A percentile compares a stretch with the other conserved stretches of the same genome.
phyloP scores from a whole-genome alignment of 169 alveolate genomes.

The Plasmodium gallinaceum region DNA sequence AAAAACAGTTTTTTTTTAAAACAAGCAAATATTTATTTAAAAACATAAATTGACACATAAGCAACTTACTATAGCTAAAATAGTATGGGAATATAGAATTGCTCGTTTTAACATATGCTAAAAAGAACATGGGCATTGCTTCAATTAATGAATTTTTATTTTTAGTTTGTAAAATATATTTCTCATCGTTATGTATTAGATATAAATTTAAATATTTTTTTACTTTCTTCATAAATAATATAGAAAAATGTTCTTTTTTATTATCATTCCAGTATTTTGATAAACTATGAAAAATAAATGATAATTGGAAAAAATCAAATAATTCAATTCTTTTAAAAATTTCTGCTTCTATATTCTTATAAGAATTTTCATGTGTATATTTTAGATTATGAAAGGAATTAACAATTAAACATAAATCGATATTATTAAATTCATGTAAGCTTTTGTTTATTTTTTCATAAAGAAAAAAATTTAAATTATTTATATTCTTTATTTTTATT shows the following conservation, averaged over 20 bases:
- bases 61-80: conserved; percentile 18
- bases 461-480: conserved; percentile 26
- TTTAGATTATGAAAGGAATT: conserved; percentile 4
- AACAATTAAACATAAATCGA: conserved; percentile 40
- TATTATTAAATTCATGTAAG: conserved; percentile 34
- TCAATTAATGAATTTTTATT: conserved; percentile 40
- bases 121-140: conserved; percentile 65
- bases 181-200: conserved; percentile 15
- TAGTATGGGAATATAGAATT: conserved; percentile 29
- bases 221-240: conserved; percentile 35
- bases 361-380: background rate
- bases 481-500: background rate
- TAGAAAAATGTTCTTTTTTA: conserved; percentile 10
- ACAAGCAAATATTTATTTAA: conserved; percentile 15
- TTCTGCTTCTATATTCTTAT: conserved; percentile 27
- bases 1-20: conserved; percentile 20
- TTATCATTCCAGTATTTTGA: conserved; percentile 22
- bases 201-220: conserved; percentile 32
- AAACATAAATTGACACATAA: conserved; percentile 15
- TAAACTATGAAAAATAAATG: conserved; percentile 38
- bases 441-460: conserved; percentile 9
- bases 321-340: conserved; percentile 30
- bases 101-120: conserved; percentile 32
- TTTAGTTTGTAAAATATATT: conserved; percentile 33
- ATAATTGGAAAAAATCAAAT: conserved; percentile 40